Conservation (phyloP, 257 asterid genomes). For the Primulina huaijiensis region DNA sequence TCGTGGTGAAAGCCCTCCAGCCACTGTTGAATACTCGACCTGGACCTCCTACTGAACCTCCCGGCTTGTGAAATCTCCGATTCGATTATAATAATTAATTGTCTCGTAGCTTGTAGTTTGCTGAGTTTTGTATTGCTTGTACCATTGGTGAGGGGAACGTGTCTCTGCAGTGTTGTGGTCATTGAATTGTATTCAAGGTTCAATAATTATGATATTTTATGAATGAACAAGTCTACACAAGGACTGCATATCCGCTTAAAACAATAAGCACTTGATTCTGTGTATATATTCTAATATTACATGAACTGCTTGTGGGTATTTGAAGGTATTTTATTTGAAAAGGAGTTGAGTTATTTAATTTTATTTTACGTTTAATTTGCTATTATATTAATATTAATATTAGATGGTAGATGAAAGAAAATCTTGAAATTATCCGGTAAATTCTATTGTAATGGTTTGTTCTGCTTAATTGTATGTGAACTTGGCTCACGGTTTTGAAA, state of each 20-base stretch:
- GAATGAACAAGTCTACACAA: neutral
- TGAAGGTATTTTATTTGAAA: neutral
- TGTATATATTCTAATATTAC: neutral
- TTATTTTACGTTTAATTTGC: no score
- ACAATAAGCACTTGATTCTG: neutral
- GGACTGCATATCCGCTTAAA: neutral
- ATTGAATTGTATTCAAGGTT: neutral
- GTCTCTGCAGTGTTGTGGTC: neutral
- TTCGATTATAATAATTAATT: neutral
- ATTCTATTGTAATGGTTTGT: no score
- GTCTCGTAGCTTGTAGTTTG: neutral
- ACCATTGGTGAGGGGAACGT: neutral
- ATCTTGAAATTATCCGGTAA: no score
- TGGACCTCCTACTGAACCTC: conserved; percentile 26
- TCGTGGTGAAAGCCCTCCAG: conserved; percentile 26
- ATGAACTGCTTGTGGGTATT: neutral
- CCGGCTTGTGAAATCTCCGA: conserved; percentile 24
- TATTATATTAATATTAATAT: no score
- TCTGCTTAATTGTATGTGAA: no score
- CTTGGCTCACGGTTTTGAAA: no score
- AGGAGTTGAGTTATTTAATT: no score
- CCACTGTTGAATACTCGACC: conserved; percentile 28
- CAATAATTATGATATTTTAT: neutral
- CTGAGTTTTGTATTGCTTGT: neutral
- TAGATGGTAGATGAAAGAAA: no score